Base-by-base conservation (phyloP, 2,329 filamentous ascomycete genomes). In the Xylaria polymorpha region DNA sequence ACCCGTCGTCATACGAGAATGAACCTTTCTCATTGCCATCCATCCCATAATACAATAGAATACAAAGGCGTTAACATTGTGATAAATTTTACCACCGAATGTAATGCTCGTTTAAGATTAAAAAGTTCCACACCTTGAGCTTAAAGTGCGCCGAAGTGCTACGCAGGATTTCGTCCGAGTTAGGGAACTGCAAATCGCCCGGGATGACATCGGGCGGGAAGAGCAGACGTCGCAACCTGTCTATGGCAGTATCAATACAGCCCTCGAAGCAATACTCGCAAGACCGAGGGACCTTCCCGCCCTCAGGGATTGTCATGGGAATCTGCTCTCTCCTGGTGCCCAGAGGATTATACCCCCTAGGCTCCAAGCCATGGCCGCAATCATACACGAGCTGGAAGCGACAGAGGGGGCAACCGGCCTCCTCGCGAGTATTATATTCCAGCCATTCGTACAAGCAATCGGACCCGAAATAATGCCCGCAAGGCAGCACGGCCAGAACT, bases 391-490 rank as follows among this genome's bases (percentile, higher is more conserved):
- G 14, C 4, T 20, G 7, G 29, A 59, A 68, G 1, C 74, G 70
- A 6, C 75, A 77, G 0, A 72, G 4, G 0, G 75, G 72, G 29
- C 75, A 76, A 8, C 8, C 37, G 14, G 0, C 20, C 10, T 10
- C 4, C 9, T 20, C 50, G n/a, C n/a, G n/a, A n/a, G n/a, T n/a
- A 5, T 6, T 14, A 1, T 18, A 12, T 14, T 10, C 1, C n/a
- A 69, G 9, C 71, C 73, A 76, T 0, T 2, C 0, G 0, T 29
- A 20, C 0, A 76, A 29, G 20, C 74, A 75, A 0, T 8, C 1
- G 0, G 15, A 15, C 2, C 74, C 73, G 35, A 75, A 71, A 20
- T 71, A 71, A 25, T 77, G 75, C 0, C 74, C 74, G 25, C 75
- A 77, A 0, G 75, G 74, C 0, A 76, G 25, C 0, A 76, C 66